Base-by-base conservation (phyloP, 2,329 filamentous ascomycete genomes). In the Colletotrichum tropicicola region DNA sequence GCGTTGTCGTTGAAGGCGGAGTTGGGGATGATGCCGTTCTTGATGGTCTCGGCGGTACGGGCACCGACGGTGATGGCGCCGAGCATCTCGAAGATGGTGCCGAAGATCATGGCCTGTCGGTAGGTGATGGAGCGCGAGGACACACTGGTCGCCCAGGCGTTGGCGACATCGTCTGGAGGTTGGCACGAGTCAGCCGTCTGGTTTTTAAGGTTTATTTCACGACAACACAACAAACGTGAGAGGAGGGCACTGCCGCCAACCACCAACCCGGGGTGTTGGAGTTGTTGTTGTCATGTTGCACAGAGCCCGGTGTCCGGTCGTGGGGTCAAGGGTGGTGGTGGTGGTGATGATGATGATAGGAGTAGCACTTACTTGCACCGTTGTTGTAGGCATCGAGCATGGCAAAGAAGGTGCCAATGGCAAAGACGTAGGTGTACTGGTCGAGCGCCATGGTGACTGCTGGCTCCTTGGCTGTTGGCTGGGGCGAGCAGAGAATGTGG, bases 91-190 rank as follows among this genome's bases (percentile, higher is more conserved):
- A 92, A 92, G 67, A 92, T 77, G 48, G 86, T 85, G 49, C 88
- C 87, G 49, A 91, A 79, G 32, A 90, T 70, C 88, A 91, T 91
- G 68, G 89, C 91, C 78, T 90, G 88, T 70, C 87, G 78, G 79
- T 92, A 91, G 2, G 89, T 83, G 72, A 93, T 83, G 69, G 92
- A 94, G 57, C 92, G 82, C n/a, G 92, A 94, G 19, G 92, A 94
- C 64, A 94, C 91, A 47, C 87, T 91, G 71, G 92, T 94, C 7
- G 92, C 92, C 90, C 91, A 94, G 53, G 92, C 82, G 79, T 95
- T 95, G 73, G 92, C 92, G 61, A 95, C 92, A 91, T 94, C 92
- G 78, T 94, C 89, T 91, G 64, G 37, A 55, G 30, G 55, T 51
- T 59, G n/a, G 15, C 25, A 3, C 35, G 49, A 43, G 57, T 61